Evolutionary conservation across 768 basidiomycete species (phyloP).

Genomic region (Mycena crocata): DNA sequence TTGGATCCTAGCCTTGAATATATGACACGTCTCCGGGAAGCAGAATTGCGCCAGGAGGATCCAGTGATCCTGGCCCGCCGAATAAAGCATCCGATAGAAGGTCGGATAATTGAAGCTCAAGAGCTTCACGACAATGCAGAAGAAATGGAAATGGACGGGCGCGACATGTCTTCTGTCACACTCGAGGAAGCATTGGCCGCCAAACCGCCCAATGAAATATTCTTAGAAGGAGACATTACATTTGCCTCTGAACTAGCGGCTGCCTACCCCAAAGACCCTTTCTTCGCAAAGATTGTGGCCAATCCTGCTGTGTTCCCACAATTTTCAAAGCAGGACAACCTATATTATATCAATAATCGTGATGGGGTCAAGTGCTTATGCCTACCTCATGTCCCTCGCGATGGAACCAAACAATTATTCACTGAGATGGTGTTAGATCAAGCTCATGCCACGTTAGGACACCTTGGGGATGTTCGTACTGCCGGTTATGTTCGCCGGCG

Average conservation of each 20-base stretch:
- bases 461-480: background rate
- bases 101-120: background rate
- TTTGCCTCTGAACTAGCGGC: background rate
- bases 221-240: background rate
- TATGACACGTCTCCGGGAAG: background rate
- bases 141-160: background rate
- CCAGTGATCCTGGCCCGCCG: background rate
- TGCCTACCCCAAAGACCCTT: background rate
- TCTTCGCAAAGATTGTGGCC: background rate
- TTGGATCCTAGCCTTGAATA: constrained; percentile 3
- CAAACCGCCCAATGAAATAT: background rate
- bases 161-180: background rate
- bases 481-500: background rate
- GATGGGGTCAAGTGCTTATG: background rate
- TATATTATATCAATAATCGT: background rate
- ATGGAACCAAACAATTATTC: background rate
- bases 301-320: background rate
- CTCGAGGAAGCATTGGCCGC: background rate
- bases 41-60: background rate
- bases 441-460: background rate
- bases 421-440: background rate
- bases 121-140: background rate
- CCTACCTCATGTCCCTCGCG: background rate
- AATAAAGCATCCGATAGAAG: background rate
- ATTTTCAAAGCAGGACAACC: background rate